phyloP scores from a whole-genome alignment of 257 asterid species.

The Nicotiana paniculata region DNA sequence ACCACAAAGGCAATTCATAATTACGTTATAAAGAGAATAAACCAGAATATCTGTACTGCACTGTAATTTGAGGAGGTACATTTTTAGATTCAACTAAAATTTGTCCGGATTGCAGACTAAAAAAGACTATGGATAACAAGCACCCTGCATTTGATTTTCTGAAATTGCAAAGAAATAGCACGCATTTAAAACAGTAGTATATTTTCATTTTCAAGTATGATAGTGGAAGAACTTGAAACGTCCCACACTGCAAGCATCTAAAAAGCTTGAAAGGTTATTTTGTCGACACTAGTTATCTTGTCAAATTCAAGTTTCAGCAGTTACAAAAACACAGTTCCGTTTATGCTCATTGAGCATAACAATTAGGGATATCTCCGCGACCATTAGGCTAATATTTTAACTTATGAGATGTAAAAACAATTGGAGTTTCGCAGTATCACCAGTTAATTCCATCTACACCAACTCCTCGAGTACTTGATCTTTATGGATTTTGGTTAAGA shows the following conservation, averaged over 20 bases:
- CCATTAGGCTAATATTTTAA: conserved; percentile 17
- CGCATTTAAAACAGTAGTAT: not conserved
- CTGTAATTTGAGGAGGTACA: not conserved
- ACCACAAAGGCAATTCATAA: not conserved
- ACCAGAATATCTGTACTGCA: not conserved
- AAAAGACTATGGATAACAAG: not conserved
- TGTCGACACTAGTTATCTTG: not conserved
- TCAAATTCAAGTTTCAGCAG: conserved; percentile 4
- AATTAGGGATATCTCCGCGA: conserved; percentile 19
- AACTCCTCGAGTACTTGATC: not conserved
- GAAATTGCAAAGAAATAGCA: not conserved
- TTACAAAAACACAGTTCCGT: not conserved
- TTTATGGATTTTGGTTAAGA: conserved; percentile 26
- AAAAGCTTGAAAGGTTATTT: not conserved
- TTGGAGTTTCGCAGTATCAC: conserved; percentile 21
- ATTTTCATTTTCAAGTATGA: not conserved
- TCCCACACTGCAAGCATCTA: not conserved
- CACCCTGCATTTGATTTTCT: not conserved
- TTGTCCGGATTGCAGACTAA: not conserved
- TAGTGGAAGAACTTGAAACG: not conserved
- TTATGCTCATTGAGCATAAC: conserved; percentile 11
- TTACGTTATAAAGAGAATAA: not conserved
- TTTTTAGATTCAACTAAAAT: not conserved
- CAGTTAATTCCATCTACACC: conserved; percentile 27
- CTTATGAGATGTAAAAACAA: conserved; percentile 23